Conservation (phyloP, 2,329 filamentous ascomycete genomes). For the Aspergillus amoenus region DNA sequence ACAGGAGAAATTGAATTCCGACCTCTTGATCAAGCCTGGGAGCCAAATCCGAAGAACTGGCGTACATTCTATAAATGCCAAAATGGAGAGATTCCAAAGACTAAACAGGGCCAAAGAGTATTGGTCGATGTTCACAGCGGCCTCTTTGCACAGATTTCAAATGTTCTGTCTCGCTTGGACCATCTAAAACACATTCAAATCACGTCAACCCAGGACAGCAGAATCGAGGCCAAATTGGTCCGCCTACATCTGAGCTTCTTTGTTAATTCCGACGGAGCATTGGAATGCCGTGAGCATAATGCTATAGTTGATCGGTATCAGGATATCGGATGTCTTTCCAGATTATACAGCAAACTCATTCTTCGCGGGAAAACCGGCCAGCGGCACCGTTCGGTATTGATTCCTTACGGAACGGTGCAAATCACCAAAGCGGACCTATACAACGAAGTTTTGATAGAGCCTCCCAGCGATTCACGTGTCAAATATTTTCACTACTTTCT, state of each 20-base stretch:
- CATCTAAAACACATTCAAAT: slow-evolving; percentile 34
- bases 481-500: slow-evolving; percentile 23
- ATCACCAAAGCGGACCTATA: slow-evolving; percentile 9
- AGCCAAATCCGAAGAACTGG: slow-evolving; percentile 25
- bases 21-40: slow-evolving; percentile 27
- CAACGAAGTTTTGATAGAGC: slow-evolving; percentile 19
- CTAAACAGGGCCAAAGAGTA: slow-evolving; percentile 1
- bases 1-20: slow-evolving; percentile 31
- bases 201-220: slow-evolving; percentile 14
- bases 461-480: neutral
- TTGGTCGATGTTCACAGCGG: slow-evolving; percentile 38
- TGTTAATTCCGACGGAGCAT: slow-evolving; percentile 20
- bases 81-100: neutral
- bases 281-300: slow-evolving; percentile 20
- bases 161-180: slow-evolving; percentile 40
- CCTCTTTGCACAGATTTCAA: slow-evolving; percentile 32
- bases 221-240: slow-evolving; percentile 42
- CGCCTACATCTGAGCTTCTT: slow-evolving; percentile 50
- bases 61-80: slow-evolving; percentile 21
- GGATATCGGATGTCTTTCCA: slow-evolving; percentile 21
- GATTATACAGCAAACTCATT: slow-evolving; percentile 26
- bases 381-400: slow-evolving; percentile 19
- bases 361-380: slow-evolving; percentile 8
- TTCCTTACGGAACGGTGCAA: slow-evolving; percentile 24
- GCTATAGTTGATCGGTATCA: slow-evolving; percentile 23